Evolutionary conservation across 345 rosid genomes (phyloP), one percentile per base, ranked within the genome.

Genomic region (Euclidium syriacum): DNA sequence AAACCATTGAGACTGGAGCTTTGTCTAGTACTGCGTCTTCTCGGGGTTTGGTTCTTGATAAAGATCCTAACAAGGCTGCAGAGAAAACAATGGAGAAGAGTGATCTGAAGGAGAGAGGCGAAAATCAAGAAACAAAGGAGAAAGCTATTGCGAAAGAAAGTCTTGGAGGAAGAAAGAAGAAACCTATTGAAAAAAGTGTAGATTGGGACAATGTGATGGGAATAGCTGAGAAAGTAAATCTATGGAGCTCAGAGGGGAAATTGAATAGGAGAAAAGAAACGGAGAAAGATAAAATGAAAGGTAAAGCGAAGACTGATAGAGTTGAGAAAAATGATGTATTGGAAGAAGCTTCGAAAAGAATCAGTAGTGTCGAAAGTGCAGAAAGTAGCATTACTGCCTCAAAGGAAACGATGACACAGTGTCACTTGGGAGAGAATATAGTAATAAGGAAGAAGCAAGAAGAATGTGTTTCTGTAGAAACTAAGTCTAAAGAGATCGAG

Each of bases 201-300:
- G 49, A 61, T 43, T 51, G 42, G 35, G 62, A 38, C n/a, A 39
- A 16, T 53, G 22, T 40, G 59, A 15, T 24, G 15, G 60, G 65
- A 41, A 42, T 49, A 56, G 54, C 70, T 40, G 61, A 71, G 65
- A 64, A 50, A 26, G 48, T 71, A 54, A 71, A 41, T 35, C 40
- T 19, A 7, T 71, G 75, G 70, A 71, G 42, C 54, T 64, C 55
- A 14, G 59, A 64, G 26, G 61, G 64, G 54, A 71, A 64, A 34
- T 6, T 33, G 3, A 49, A 64, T 33, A 25, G 10, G 12, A 64
- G 22, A n/a, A 63, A 27, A 39, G 56, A 15, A 33, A 10, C 30
- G 14, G 64, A 56, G 39, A 63, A 64, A 40, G 41, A 47, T 15
- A 61, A 42, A 24, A 19, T 0, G 41, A 62, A 32, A 44, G 40